Evolutionary conservation across 2,329 filamentous ascomycete genomes (phyloP), one percentile per base, ranked within the genome.

Genomic region (Cladosporium oxysporum): DNA sequence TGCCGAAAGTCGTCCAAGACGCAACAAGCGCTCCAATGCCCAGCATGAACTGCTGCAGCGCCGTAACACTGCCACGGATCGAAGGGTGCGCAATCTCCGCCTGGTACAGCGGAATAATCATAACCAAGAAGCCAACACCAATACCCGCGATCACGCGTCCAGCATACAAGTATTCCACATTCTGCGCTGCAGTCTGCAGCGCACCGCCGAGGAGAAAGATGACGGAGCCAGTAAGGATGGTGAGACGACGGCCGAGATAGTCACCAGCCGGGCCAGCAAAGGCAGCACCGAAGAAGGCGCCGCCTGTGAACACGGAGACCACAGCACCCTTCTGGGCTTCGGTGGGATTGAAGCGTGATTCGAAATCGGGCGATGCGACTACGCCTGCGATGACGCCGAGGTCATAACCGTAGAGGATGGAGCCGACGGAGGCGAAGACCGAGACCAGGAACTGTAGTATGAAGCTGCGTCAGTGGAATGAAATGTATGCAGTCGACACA

Each of bases 1-100:
- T 83, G 3, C 78, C 91, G 68, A 88, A 94, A 0, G 87, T 88
- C 58, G 91, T 87, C 90, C 91, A 93, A 0, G 87, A 84, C 0
- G 91, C 91, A 18, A 88, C 79, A 1, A 95, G 83, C 18, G 90
- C 82, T 65, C 91, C 91, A 31, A 94, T 85, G 1, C 91, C 91
- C 61, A 94, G 76, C 90, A 93, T 93, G 74, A 93, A 93, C 72
- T 93, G 91, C 76, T 93, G 91, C 3, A 94, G 81, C 33, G 87
- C 85, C 0, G 90, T 93, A 35, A 95, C 85, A 68, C 88, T 83
- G 14, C 91, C 91, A 76, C 91, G 86, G 72, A 94, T 94, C 66
- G 84, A 85, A 1, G 91, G 91, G 75, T 94, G 91, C 3, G 89
- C 88, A 28, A 94, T 83, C 73, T 95, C 91, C 26, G 90, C 90